Base-by-base conservation (phyloP, 2,329 filamentous ascomycete species). In the Monascus ruber region DNA sequence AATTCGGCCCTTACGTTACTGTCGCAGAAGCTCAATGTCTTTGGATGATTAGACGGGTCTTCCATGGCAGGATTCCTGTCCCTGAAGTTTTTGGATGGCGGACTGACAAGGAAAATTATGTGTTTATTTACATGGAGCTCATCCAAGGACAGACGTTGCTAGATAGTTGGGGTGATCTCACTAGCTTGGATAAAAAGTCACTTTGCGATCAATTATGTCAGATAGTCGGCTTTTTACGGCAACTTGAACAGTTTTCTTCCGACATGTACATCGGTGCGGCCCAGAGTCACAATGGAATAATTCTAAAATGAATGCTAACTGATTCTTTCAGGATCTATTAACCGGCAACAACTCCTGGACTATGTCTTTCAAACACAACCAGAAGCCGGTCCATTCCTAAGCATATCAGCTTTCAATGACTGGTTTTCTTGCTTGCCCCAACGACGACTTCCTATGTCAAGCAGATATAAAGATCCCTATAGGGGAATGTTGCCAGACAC, bases 41-140 rank as follows among this genome's bases (percentile, higher is more conserved):
- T n/a, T 49, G 51, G 40, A 46, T 48, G 37, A 33, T 58, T 27
- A 44, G 42, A 37, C 35, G 34, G 37, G 33, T 37, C 7, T 48
- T 54, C 34, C 5, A 37, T 9, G 42, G 42, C 26, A 35, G 46
- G 6, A 47, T 62, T 31, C 59, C 59, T 34, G 60, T 61, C 26
- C 60, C 62, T 2, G 56, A 65, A 40, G 42, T 62, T 17, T 64
- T 58, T 48, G 59, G 60, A 11, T 65, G 58, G 58, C 47, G 44
- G 24, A 41, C 49, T 24, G 43, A 53, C 27, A 42, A 49, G 1
- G 26, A 29, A 9, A 9, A 39, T 25, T 41, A 48, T 27, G 44
- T 52, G 4, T 60, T 56, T 38, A 51, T 62, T 29, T 59, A 60
- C 38, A 61, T 59, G 55, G 51, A 61, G 38, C 40, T 55, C 24